Evolutionary conservation across 2,329 filamentous ascomycete genomes (phyloP).

Genomic region (Dactylellina leptospora): DNA sequence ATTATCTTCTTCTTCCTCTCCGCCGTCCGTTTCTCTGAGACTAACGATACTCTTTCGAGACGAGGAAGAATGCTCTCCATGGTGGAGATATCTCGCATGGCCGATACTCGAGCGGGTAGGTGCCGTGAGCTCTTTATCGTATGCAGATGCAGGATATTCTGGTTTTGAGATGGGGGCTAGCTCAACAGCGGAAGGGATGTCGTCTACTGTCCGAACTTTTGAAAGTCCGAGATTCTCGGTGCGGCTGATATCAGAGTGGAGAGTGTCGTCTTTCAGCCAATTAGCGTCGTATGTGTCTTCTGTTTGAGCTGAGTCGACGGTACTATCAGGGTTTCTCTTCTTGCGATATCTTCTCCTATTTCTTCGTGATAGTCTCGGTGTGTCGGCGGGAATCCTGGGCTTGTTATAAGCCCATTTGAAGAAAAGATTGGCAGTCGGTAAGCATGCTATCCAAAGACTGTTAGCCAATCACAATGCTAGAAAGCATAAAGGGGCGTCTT

Average conservation of each 20-base stretch:
- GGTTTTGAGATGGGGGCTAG: slow-evolving; percentile 8
- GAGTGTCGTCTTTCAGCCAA: slow-evolving; percentile 40
- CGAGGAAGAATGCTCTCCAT: slow-evolving; percentile 10
- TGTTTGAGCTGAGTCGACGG: slow-evolving; percentile 32
- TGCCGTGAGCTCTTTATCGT: slow-evolving; percentile 15
- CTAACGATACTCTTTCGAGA: slow-evolving; percentile 41
- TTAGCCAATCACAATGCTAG: too few species aligned
- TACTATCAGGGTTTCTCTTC: slow-evolving; percentile 28
- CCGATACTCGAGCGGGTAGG: slow-evolving; percentile 16
- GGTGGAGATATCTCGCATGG: slow-evolving; percentile 6
- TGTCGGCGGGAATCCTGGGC: slow-evolving; percentile 27
- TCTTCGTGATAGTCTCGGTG: background rate
- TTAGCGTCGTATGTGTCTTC: slow-evolving; percentile 43
- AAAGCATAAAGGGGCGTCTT: background rate
- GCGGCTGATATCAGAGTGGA: slow-evolving; percentile 24
- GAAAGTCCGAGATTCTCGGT: slow-evolving; percentile 4
- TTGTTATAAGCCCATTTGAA: slow-evolving; percentile 53
- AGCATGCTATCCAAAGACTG: slow-evolving; percentile 41
- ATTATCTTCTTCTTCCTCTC: slow-evolving; percentile 46
- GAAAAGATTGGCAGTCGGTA: slow-evolving; percentile 43
- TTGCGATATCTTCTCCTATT: slow-evolving; percentile 25
- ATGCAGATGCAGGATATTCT: background rate
- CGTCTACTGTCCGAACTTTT: slow-evolving; percentile 14
- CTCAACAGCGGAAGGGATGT: background rate
- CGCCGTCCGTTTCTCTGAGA: slow-evolving; percentile 20